Percentiles rank a stretch among this genome's conserved stretches.
phyloP scores from a whole-genome alignment of 192 early-diverging fungal genomes.

The Haplosporangium gracile region DNA sequence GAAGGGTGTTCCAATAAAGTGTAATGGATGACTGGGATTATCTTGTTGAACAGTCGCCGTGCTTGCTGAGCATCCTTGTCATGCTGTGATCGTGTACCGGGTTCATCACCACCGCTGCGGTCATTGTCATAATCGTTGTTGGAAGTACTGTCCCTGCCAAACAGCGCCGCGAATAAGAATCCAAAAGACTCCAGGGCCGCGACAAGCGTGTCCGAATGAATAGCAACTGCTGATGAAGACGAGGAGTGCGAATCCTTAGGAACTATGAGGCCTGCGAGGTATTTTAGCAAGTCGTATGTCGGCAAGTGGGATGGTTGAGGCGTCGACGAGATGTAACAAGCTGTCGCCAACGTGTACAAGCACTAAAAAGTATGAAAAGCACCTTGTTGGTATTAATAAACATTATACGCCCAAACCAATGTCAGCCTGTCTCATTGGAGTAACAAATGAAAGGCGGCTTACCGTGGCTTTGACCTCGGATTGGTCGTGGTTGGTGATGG shows the following conservation, averaged over 20 bases:
- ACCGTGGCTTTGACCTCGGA: slow-evolving; percentile 62
- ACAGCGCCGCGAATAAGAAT: slow-evolving; percentile 52
- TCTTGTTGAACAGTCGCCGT: slow-evolving; percentile 54
- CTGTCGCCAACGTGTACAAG: slow-evolving; percentile 42
- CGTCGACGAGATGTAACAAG: slow-evolving; percentile 57
- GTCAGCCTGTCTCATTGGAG: background rate
- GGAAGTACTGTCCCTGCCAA: background rate
- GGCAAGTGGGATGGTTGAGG: slow-evolving; percentile 49
- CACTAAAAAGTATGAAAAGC: slow-evolving; percentile 22
- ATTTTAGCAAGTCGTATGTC: slow-evolving; percentile 46
- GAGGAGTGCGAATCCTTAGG: slow-evolving; percentile 12
- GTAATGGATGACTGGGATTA: slow-evolving; percentile 64
- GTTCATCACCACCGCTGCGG: background rate
- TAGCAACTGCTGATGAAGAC: slow-evolving; percentile 27
- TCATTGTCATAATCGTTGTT: background rate
- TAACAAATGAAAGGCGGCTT: slow-evolving; percentile 3
- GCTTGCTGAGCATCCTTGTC: slow-evolving; percentile 34
- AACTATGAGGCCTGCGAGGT: slow-evolving; percentile 44
- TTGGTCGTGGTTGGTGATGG: slow-evolving; percentile 57
- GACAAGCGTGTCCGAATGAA: slow-evolving; percentile 31
- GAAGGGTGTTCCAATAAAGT: slow-evolving; percentile 67
- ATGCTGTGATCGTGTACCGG: slow-evolving; percentile 8
- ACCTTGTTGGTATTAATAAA: background rate
- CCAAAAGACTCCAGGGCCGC: slow-evolving; percentile 53
- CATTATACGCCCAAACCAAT: background rate